Percentiles rank a stretch among this genome's conserved stretches.
phyloP scores from a whole-genome alignment of 2,329 filamentous ascomycete species.

The Arthrobotrys musiformis region DNA sequence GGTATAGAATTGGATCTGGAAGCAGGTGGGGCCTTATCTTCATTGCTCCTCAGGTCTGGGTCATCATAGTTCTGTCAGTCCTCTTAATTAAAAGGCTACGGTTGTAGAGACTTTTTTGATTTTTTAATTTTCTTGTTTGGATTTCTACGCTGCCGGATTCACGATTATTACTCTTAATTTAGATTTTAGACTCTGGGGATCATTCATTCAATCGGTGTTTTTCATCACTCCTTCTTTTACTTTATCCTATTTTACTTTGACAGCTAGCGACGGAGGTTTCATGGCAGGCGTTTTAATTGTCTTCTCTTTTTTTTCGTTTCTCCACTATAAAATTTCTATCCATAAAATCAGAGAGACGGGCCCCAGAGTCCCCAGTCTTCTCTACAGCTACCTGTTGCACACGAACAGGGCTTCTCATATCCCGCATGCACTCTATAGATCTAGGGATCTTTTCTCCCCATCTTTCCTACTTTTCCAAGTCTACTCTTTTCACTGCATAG shows the following conservation, averaged over 20 bases:
- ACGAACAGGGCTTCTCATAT: too few relatives aligned
- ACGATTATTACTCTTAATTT: slow-evolving; percentile 8
- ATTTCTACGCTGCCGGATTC: neutral
- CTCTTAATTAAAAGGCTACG: slow-evolving; percentile 29
- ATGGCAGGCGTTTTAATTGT: neutral
- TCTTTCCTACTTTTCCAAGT: neutral
- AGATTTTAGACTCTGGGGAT: slow-evolving; percentile 17
- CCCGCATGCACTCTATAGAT: neutral
- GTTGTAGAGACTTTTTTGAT: slow-evolving; percentile 24
- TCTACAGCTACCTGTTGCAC: neutral
- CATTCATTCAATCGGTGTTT: slow-evolving; percentile 34
- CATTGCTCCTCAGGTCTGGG: slow-evolving; percentile 45
- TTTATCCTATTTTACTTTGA: neutral
- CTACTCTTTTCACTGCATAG: neutral
- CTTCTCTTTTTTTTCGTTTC: neutral
- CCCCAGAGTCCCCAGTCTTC: neutral
- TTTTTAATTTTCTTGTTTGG: neutral
- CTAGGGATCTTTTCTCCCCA: neutral
- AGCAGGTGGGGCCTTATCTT: slow-evolving; percentile 46
- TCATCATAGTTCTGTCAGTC: slow-evolving; percentile 27
- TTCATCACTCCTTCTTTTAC: neutral
- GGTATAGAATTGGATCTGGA: slow-evolving; percentile 46
- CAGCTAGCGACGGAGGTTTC: slow-evolving; percentile 4
- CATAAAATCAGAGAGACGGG: neutral
- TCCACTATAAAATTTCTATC: neutral